phyloP scores from a whole-genome alignment of 2,329 filamentous ascomycete genomes.

The Aspergillus nomiae region DNA sequence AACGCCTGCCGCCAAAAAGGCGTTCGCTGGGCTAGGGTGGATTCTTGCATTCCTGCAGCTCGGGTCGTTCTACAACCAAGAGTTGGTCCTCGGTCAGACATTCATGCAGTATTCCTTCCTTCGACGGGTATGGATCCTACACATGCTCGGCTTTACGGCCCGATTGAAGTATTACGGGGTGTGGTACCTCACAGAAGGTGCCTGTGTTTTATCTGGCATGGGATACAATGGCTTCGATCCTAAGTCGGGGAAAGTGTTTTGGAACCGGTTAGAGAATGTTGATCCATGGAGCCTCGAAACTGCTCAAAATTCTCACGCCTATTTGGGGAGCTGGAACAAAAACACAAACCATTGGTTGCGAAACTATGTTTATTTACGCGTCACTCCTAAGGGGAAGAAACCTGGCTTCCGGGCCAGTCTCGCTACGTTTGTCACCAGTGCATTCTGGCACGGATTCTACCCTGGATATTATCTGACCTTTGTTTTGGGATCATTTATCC shows the following conservation, averaged over 20 bases:
- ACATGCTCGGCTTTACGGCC: slow-evolving; percentile 79
- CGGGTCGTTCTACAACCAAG: slow-evolving; percentile 65
- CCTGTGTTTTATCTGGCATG: slow-evolving; percentile 89
- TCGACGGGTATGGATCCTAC: slow-evolving; percentile 73
- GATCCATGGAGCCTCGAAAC: slow-evolving; percentile 81
- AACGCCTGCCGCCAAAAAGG: slow-evolving; percentile 79
- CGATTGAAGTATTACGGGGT: slow-evolving; percentile 96
- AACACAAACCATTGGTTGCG: slow-evolving; percentile 97
- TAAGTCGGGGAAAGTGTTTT: slow-evolving; percentile 79
- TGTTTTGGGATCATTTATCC: slow-evolving; percentile 83
- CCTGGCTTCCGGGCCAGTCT: slow-evolving; percentile 93
- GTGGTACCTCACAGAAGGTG: slow-evolving; percentile 89
- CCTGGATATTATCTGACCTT: slow-evolving; percentile 95
- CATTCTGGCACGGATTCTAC: slow-evolving; percentile 98
- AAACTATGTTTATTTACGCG: slow-evolving; percentile 93
- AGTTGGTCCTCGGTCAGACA: slow-evolving; percentile 64
- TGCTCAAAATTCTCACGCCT: slow-evolving; percentile 91
- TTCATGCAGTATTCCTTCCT: slow-evolving; percentile 70
- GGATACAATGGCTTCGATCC: slow-evolving; percentile 93
- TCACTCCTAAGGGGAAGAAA: slow-evolving; percentile 93
- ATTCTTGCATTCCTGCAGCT: slow-evolving; percentile 76
- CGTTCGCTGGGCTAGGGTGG: slow-evolving; percentile 72
- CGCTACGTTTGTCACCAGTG: slow-evolving; percentile 91
- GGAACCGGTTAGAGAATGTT: slow-evolving; percentile 89
- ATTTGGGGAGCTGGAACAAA: slow-evolving; percentile 94